Percentiles rank a stretch among this genome's conserved stretches.
phyloP scores from a whole-genome alignment of 2,329 filamentous ascomycete species.

The Tolypocladium nubicola region DNA sequence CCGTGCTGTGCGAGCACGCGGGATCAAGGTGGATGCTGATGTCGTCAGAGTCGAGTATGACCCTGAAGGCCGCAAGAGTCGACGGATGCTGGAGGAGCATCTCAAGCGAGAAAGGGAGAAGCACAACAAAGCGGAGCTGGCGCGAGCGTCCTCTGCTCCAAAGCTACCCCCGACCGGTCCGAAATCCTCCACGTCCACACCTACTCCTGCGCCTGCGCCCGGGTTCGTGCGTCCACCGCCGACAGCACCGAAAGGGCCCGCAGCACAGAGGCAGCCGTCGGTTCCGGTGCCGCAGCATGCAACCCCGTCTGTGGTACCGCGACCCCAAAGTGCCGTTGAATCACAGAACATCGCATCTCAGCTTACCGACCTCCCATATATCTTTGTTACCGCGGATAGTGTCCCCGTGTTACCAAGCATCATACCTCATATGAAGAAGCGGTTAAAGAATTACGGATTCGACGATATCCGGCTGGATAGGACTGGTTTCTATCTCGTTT shows the following conservation, averaged over 20 bases:
- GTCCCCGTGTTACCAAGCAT: constrained; percentile 83
- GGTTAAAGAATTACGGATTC: constrained; percentile 73
- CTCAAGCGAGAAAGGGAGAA: constrained; percentile 60
- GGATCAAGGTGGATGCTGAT: constrained; percentile 68
- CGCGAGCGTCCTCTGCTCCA: constrained; percentile 15
- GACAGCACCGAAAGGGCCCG: constrained; percentile 78
- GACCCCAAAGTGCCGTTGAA: constrained; percentile 45
- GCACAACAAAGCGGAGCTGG: constrained; percentile 28
- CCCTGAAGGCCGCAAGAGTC: constrained; percentile 74
- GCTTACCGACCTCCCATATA: constrained; percentile 72
- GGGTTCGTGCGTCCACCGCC: constrained; percentile 49
- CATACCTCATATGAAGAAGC: constrained; percentile 80
- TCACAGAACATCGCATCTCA: constrained; percentile 54
- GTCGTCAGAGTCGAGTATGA: constrained; percentile 79
- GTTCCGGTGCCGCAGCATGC: constrained; percentile 17
- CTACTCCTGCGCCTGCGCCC: constrained; percentile 4
- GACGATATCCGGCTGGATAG: constrained; percentile 75
- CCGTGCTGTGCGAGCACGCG: constrained; percentile 64
- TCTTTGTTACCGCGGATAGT: constrained; percentile 78
- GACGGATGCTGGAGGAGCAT: constrained; percentile 63
- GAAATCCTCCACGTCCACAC: constrained; percentile 15
- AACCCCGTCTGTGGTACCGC: constrained; percentile 11
- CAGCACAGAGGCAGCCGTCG: constrained; percentile 32
- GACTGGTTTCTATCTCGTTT: constrained; percentile 86
- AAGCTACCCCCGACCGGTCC: constrained; percentile 27